Evolutionary conservation across 148 eudicot genomes (phyloP).

Genomic region (Silene uniflora): DNA sequence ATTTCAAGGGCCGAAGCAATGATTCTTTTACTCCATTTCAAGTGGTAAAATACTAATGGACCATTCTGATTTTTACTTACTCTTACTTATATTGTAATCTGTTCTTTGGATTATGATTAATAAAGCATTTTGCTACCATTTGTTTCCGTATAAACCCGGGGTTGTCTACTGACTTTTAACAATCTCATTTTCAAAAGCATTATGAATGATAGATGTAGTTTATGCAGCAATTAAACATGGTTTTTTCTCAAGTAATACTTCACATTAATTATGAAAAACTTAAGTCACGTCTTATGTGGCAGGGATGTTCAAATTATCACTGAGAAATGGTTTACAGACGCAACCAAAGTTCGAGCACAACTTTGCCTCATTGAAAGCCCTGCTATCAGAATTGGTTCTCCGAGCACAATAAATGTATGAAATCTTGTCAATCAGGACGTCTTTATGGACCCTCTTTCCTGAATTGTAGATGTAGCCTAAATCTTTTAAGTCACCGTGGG

Average conservation of each 20-base stretch:
- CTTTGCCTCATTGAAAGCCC: conserved; percentile 9
- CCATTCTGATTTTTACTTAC: background rate
- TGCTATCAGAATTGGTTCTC: background rate
- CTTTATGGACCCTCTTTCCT: background rate
- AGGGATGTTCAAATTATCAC: conserved; percentile 10
- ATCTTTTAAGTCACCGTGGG: background rate
- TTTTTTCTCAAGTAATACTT: background rate
- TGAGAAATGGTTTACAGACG: conserved; percentile 18
- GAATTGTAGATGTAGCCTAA: background rate
- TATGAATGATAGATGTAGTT: background rate
- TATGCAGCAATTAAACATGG: background rate
- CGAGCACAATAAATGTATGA: conserved; percentile 10
- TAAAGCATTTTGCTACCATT: background rate
- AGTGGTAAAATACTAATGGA: conserved; percentile 15
- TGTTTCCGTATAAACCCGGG: background rate
- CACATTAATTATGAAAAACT: background rate
- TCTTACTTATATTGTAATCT: background rate
- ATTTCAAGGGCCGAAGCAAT: conserved; percentile 9
- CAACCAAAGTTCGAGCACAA: conserved; percentile 1
- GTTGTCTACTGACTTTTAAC: background rate
- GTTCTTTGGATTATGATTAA: background rate
- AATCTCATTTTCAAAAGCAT: background rate
- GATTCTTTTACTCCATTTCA: conserved; percentile 12
- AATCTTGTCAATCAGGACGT: background rate
- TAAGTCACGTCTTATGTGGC: background rate